Evolutionary conservation across 2,329 filamentous ascomycete genomes (phyloP), one percentile per base, ranked within the genome.

Genomic region (Raffaelea ambrosiae): DNA sequence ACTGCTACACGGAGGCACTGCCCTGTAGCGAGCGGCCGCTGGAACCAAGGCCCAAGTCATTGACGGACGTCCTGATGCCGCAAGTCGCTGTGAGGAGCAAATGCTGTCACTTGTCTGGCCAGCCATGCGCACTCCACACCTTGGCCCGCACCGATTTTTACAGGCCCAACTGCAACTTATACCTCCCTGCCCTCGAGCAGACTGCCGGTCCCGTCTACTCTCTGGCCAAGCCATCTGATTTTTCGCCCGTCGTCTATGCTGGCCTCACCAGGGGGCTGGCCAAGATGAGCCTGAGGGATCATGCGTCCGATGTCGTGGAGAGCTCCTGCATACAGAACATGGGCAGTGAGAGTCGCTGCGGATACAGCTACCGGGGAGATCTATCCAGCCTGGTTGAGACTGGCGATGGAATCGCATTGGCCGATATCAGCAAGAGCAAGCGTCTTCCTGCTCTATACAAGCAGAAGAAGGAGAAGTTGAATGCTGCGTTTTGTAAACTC

Each of bases 121-220:
- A 20, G 19, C 13, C 31, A 16, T 47, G 45, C 29, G 18, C 19
- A 14, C 45, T 43, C 7, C 39, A 47, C 36, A 31, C 45, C 16
- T 20, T 47, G 40, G 45, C 44, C 3, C 59, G 60, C 5, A 55
- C 61, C 36, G 59, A 69, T 39, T 69, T 65, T 54, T 74, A 71
- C 60, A 66, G 73, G 0, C 73, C 74, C 1, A 76, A 77, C 53
- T 68, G 66, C 43, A 72, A 66, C 5, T 58, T 73, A 18, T 71
- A 71, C 57, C 39, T 47, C 18, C 39, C 45, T 5, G 39, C 9
- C 26, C 45, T 20, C 26, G n/a, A 36, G 20, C 45, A 47, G 29
- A 35, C 39, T 2, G 19, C 31, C 36, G 36, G 44, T n/a, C 45
- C 45, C 8, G 40, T 47, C 14, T 47, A 47, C 40, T 47, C 45